Base-by-base conservation (phyloP, 352 stramenopile genomes). In the Globisporangium spinosum region DNA sequence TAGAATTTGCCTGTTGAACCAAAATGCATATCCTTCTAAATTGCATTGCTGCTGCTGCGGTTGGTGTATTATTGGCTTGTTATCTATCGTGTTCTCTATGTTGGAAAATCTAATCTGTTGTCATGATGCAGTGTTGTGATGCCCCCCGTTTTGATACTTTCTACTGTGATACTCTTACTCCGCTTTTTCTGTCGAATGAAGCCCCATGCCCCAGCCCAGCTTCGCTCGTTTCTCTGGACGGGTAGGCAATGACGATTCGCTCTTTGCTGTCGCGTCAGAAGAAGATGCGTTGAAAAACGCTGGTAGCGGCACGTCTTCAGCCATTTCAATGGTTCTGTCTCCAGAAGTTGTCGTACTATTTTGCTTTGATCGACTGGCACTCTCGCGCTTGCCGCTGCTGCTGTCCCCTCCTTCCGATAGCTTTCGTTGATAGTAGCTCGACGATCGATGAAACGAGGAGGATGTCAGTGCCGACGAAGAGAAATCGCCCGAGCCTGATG, bases 151-250 rank as follows among this genome's bases (percentile, higher is more conserved):
- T 15, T 49, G 40, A 49, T 22, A 47, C 40, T 40, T 22, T 9
- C 40, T 22, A 49, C 40, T n/a, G n/a, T 2, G 35, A 43, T 29
- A 12, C 49, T 13, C n/a, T 61, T 12, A 49, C 23, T 25, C 20
- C 5, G 67, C 15, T 23, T 49, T 64, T 17, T 68, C 62, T 51
- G 43, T 23, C 20, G 67, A 67, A 34, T 79, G 75, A 49, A 93
- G 77, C 2, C 86, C 86, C 86, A 94, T 94, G 29, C 86, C 86
- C 86, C 86, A 94, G n/a, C 72, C 86, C 9, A 94, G 76, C 72
- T 90, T 94, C 12, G 65, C 72, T 8, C 86, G 83, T 60, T 89
- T 91, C 64, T 76, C 23, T 53, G 32, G 25, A 35, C 23, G 55
- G 23, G 32, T 10, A 9, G 25, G 15, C 40, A n/a, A 51, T 17